Conservation (phyloP, 2,329 filamentous ascomycete genomes). For the Hypoxylon sp. region DNA sequence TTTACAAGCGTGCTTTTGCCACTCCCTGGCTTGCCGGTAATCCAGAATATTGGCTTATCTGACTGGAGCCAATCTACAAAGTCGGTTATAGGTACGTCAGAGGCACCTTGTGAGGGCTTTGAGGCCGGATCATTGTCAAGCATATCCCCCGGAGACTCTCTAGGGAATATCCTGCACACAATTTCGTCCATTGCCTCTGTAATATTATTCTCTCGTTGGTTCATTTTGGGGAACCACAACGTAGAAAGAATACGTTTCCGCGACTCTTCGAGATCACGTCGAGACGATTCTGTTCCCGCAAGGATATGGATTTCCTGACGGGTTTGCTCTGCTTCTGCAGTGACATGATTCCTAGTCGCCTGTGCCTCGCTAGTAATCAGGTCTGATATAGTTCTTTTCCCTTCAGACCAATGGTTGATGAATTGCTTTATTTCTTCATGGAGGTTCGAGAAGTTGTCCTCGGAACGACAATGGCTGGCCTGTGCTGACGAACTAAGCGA, state of each 20-base stretch:
- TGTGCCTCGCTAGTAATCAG: constrained; percentile 26
- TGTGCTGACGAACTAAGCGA: constrained; percentile 27
- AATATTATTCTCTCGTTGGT: constrained; percentile 35
- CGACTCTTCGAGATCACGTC: constrained; percentile 9
- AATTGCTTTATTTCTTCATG: constrained; percentile 21
- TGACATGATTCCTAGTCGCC: constrained; percentile 25
- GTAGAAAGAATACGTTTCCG: constrained; percentile 25
- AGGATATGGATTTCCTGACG: neutral
- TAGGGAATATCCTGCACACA: constrained; percentile 13
- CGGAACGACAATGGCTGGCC: constrained; percentile 17
- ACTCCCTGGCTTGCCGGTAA: constrained; percentile 45
- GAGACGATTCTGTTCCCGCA: constrained; percentile 2
- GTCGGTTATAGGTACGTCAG: neutral
- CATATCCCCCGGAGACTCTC: too few species aligned
- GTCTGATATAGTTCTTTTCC: constrained; percentile 25
- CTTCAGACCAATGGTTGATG: constrained; percentile 34
- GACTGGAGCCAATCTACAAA: constrained; percentile 33
- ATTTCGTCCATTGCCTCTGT: constrained; percentile 31
- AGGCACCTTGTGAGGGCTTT: too few species aligned
- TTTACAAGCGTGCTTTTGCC: constrained; percentile 46
- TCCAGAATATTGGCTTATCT: constrained; percentile 37
- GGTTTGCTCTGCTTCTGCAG: constrained; percentile 7
- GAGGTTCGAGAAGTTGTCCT: constrained; percentile 18
- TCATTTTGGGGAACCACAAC: constrained; percentile 37
- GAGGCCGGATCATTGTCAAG: too few species aligned